A percentile compares a stretch with the other conserved stretches of the same genome.
Evolutionary conservation across 2,329 filamentous ascomycete genomes (phyloP).

Genomic region (Xylariaceae sp.): DNA sequence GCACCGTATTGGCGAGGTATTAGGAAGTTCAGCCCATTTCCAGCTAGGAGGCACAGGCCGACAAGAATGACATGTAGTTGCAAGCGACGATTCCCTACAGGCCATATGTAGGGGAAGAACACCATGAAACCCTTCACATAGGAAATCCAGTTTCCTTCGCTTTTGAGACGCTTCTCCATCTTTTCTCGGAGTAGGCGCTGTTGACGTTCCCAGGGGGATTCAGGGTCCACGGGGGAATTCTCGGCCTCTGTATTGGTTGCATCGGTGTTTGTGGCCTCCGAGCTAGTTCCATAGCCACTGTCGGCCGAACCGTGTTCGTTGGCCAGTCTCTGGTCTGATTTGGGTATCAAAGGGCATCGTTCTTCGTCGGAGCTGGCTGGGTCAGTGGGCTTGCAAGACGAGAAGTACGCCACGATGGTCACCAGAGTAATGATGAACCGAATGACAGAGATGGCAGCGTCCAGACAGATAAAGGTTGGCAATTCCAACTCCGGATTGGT

Average conservation of each 20-base stretch:
- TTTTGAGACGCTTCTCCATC: constrained; percentile 64
- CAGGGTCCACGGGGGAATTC: constrained; percentile 37
- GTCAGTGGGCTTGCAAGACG: constrained; percentile 21
- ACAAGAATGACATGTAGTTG: constrained; percentile 65
- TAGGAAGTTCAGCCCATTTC: constrained; percentile 69
- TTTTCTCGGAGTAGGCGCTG: constrained; percentile 51
- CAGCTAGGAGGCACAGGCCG: constrained; percentile 59
- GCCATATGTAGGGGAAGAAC: constrained; percentile 76
- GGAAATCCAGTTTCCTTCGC: constrained; percentile 70
- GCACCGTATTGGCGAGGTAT: constrained; percentile 78
- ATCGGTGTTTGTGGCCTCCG: constrained; percentile 36
- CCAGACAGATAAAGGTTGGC: constrained; percentile 25
- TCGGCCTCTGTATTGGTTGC: constrained; percentile 30
- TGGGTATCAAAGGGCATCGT: constrained; percentile 51
- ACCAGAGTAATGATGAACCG: constrained; percentile 33
- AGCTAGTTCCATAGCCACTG: constrained; percentile 41
- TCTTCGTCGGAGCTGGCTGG: constrained; percentile 44
- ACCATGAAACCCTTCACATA: constrained; percentile 72
- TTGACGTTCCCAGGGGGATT: constrained; percentile 51
- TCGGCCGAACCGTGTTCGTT: constrained; percentile 29
- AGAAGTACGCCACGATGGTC: constrained; percentile 27
- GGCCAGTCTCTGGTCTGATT: constrained; percentile 32
- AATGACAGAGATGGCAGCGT: constrained; percentile 30
- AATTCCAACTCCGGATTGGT: constrained; percentile 12
- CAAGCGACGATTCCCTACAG: constrained; percentile 58